Conservation (phyloP, 306 rosid genomes). For the Dryas alaskensis region DNA sequence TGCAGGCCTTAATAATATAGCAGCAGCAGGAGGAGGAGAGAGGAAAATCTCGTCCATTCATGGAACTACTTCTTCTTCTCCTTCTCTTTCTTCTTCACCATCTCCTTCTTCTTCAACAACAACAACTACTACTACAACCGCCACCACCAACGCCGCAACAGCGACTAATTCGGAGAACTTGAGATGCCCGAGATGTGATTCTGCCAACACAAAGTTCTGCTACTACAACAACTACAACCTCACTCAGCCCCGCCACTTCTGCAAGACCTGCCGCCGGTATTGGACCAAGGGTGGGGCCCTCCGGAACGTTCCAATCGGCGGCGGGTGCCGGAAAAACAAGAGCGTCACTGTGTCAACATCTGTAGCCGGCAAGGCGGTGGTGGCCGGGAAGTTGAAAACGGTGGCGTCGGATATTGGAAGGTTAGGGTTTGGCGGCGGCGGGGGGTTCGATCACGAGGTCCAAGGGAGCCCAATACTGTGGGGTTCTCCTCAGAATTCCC, state of each 20-base stretch:
- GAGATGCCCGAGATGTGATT: slow-evolving; percentile 75
- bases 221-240: slow-evolving; percentile 93
- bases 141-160: slow-evolving; percentile 3
- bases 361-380: slow-evolving; percentile 25
- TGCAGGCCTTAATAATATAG: slow-evolving; percentile 33
- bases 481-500: slow-evolving; percentile 90
- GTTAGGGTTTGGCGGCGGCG: slow-evolving; percentile 29
- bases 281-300: slow-evolving; percentile 88
- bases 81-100: slow-evolving; percentile 40
- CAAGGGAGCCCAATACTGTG: slow-evolving; percentile 59
- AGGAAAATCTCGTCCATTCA: slow-evolving; percentile 55
- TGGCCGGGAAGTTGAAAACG: slow-evolving; percentile 52
- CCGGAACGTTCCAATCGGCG: slow-evolving; percentile 69
- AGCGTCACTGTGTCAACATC: slow-evolving; percentile 30
- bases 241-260: slow-evolving; percentile 97
- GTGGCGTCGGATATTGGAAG: slow-evolving; percentile 53
- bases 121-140: slow-evolving; percentile 11
- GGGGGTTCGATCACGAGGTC: slow-evolving; percentile 44
- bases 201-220: slow-evolving; percentile 86
- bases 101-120: slow-evolving; percentile 31
- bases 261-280: slow-evolving; percentile 97
- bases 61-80: slow-evolving; percentile 35
- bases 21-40: slow-evolving; percentile 34
- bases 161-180: slow-evolving; percentile 46
- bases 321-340: slow-evolving; percentile 76